Conservation (phyloP, 2,329 filamentous ascomycete genomes). For the Cercospora sp. region DNA sequence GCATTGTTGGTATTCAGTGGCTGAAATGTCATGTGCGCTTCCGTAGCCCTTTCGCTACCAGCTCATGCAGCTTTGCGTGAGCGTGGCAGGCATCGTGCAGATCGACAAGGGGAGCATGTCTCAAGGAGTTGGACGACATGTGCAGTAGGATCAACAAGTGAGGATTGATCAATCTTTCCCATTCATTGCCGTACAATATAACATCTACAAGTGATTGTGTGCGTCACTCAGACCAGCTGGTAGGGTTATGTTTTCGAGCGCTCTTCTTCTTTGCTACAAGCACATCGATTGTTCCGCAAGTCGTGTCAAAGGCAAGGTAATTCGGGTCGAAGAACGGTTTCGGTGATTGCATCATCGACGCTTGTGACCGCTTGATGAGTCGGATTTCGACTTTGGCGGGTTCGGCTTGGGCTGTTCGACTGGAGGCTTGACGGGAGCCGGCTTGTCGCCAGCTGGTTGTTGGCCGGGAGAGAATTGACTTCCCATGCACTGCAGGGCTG, state of each 20-base stretch:
- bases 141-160: background rate
- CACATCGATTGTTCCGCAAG: background rate
- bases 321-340: background rate
- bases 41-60: background rate
- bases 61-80: background rate
- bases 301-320: background rate
- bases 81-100: background rate
- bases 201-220: background rate
- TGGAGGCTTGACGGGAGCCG: background rate
- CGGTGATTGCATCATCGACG: background rate
- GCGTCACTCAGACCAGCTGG: background rate
- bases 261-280: background rate
- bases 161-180: background rate
- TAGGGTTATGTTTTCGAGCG: background rate
- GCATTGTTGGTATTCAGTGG: background rate
- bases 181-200: background rate
- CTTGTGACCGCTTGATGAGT: background rate
- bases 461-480: background rate
- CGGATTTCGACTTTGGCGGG: background rate
- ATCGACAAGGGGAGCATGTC: background rate
- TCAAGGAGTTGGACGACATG: background rate
- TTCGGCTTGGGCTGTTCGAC: background rate
- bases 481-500: background rate
- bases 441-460: background rate
- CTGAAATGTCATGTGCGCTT: background rate